These are phyloP conservation scores for Gautieria morchelliformis DNA, from an alignment of 768 basidiomycete species.

Conservation along the genomic window DNA sequence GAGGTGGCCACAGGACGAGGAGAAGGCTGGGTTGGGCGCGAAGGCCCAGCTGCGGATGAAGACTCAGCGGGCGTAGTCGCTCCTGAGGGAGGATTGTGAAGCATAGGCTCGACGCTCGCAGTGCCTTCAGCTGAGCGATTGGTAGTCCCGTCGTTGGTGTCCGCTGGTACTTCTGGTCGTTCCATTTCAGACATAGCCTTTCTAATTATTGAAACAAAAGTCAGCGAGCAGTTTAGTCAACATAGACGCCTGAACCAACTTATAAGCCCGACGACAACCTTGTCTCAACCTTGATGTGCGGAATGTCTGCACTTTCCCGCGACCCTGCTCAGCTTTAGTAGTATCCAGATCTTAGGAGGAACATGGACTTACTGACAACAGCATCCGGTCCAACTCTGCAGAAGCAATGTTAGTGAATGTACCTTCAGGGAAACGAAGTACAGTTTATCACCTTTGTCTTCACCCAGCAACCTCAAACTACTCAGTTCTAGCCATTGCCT, in stretches of 20 bases:
- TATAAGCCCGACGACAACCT: slow-evolving; percentile 53
- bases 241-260: slow-evolving; percentile 29
- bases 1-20: neutral
- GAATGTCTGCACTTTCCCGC: slow-evolving; percentile 45
- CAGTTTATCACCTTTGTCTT: slow-evolving; percentile 45
- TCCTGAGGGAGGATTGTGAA: neutral
- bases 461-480: slow-evolving; percentile 57
- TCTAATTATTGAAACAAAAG: slow-evolving; percentile 17
- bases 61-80: neutral
- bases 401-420: neutral
- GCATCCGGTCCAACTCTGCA: slow-evolving; percentile 56
- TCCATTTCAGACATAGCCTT: slow-evolving; percentile 41
- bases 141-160: neutral
- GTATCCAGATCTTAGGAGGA: neutral
- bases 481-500: slow-evolving; percentile 58
- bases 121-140: neutral
- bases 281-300: slow-evolving; percentile 40
- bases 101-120: neutral
- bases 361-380: slow-evolving; percentile 36
- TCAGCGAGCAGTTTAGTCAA: neutral
- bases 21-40: neutral
- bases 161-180: slow-evolving; percentile 9
- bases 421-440: neutral
- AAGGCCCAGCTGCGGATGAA: neutral
- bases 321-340: slow-evolving; percentile 12